phyloP scores from a whole-genome alignment of 2,329 filamentous ascomycete genomes.

The Colletotrichum lini region DNA sequence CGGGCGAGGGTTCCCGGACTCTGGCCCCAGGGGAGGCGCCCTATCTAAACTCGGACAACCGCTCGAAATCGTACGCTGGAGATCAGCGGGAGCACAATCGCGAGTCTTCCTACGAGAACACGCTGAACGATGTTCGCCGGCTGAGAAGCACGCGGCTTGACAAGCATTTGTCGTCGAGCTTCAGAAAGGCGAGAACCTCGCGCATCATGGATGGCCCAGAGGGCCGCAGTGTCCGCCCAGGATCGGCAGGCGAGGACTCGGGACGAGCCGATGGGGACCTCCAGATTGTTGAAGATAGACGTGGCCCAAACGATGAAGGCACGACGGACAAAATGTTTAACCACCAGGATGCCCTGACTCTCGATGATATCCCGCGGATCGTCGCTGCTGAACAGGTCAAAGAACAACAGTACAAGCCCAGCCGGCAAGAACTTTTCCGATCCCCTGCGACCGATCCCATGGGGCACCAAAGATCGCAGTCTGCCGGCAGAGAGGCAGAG shows the following conservation, averaged over 20 bases:
- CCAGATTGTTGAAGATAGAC: constrained; percentile 82
- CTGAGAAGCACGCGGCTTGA: constrained; percentile 94
- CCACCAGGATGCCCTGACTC: constrained; percentile 89
- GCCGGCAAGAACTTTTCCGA: constrained; percentile 77
- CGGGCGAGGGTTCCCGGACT: constrained; percentile 66
- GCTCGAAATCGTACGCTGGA: constrained; percentile 82
- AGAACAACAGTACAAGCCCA: constrained; percentile 83
- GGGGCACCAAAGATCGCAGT: constrained; percentile 76
- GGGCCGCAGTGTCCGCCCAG: constrained; percentile 76
- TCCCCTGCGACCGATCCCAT: constrained; percentile 69
- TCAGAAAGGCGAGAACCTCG: constrained; percentile 90
- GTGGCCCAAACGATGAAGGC: constrained; percentile 75
- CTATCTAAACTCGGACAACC: constrained; percentile 74
- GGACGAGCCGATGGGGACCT: constrained; percentile 70
- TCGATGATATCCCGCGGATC: constrained; percentile 97
- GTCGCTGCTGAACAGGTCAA: constrained; percentile 95
- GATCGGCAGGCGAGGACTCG: constrained; percentile 76
- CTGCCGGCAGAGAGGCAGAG: constrained; percentile 65
- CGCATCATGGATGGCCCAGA: constrained; percentile 92
- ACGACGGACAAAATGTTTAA: constrained; percentile 88
- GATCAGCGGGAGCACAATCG: constrained; percentile 72
- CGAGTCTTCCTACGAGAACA: constrained; percentile 91
- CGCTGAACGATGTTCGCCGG: constrained; percentile 93
- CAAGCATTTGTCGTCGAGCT: constrained; percentile 92
- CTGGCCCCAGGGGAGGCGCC: constrained; percentile 47